Conservation (phyloP, 129 eudicot species). For the Tagetes erecta region DNA sequence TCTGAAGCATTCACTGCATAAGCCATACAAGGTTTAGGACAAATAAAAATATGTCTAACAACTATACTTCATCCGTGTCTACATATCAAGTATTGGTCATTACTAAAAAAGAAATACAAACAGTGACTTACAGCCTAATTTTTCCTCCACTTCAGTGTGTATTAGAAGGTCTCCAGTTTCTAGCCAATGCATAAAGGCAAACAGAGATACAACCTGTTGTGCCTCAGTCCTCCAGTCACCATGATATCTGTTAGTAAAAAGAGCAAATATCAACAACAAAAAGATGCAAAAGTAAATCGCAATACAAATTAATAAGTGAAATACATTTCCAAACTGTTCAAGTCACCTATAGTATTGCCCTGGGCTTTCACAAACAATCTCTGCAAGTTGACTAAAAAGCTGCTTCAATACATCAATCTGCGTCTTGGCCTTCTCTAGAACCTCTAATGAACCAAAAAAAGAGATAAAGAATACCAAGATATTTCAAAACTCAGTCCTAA, state of each 20-base stretch:
- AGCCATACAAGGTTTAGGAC: slow-evolving; percentile 7
- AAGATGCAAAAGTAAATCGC: slow-evolving; percentile 1
- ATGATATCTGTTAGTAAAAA: slow-evolving; percentile 56
- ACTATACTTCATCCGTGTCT: not conserved
- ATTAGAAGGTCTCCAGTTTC: slow-evolving; percentile 81
- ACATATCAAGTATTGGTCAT: not conserved
- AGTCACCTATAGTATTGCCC: slow-evolving; percentile 83
- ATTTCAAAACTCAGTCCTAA: not conserved
- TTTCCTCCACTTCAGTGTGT: slow-evolving; percentile 78
- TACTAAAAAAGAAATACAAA: not conserved
- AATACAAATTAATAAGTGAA: not conserved
- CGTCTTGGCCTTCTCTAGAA: slow-evolving; percentile 66
- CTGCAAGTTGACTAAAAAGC: slow-evolving; percentile 59
- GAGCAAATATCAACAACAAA: not conserved
- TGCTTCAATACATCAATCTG: slow-evolving; percentile 63
- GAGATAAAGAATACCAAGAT: not conserved
- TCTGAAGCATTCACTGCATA: slow-evolving; percentile 66
- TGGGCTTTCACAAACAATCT: slow-evolving; percentile 68
- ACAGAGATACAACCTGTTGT: slow-evolving; percentile 71
- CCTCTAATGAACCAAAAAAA: slow-evolving; percentile 45
- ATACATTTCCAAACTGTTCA: slow-evolving; percentile 4
- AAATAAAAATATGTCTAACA: not conserved
- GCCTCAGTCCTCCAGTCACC: slow-evolving; percentile 95
- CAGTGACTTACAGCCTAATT: slow-evolving; percentile 63
- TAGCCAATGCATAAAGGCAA: slow-evolving; percentile 83